Base-by-base conservation (phyloP, 345 rosid species). In the Triadica sebifera region DNA sequence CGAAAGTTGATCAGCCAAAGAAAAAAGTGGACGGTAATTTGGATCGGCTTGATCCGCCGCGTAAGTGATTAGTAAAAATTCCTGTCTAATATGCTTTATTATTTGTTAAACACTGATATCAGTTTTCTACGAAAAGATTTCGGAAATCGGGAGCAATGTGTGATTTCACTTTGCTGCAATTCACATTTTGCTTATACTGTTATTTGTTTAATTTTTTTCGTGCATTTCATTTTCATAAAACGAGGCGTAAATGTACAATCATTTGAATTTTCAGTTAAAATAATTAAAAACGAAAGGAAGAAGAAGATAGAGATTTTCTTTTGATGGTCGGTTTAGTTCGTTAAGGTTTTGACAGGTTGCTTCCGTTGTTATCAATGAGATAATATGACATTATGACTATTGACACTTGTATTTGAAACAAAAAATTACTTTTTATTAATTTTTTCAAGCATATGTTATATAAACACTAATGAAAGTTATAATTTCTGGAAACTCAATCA, bases 1-100 rank as follows among this genome's bases (percentile, higher is more conserved):
- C 38, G 37, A 63, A 13, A 19, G 39, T 25, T 38, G 17, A 25
- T 19, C 69, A 58, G 43, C 53, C 39, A 47, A 76, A 55, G 68
- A 84, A 81, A 68, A 83, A 58, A 22, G 55, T 71, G 51, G 75
- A 67, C 16, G 66, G 76, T 45, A 89, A 81, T 77, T 81, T 90
- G 84, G 79, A 88, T 71, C 88, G 89, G 74, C 75, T 90, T 50
- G 92, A 90, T 82, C 90, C 86, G 3, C 79, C 81, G 73, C 86
- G 93, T 87, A 65, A 85, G 88, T 75, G 59, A 37, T 50, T 69
- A 16, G 71, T 71, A 39, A 24, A 1, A 11, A 34, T 38, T 11
- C 63, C 37, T 63, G 50, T 29, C 10, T 24, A 22, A 16, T 12
- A 4, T 13, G 7, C 17, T 37, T 62, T 37, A 38, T 37, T n/a